These are phyloP conservation scores for Teratosphaeria viscida DNA, from an alignment of 2,329 filamentous ascomycete genomes.

Conservation along the genomic window DNA sequence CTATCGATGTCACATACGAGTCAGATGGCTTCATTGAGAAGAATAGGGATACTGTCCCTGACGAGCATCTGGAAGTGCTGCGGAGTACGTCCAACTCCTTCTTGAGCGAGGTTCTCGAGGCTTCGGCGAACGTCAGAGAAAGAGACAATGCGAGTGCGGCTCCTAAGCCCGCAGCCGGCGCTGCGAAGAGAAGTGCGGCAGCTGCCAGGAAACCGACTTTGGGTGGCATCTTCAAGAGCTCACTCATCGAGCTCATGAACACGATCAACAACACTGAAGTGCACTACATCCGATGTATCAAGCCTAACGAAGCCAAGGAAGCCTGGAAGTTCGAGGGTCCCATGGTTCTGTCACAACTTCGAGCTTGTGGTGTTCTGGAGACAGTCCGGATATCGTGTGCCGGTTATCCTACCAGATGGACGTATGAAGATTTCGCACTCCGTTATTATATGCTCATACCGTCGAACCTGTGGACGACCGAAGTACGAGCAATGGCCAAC, in stretches of 20 bases:
- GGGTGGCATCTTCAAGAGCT: constrained; percentile 97
- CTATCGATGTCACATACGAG: constrained; percentile 95
- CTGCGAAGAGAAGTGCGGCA: constrained; percentile 77
- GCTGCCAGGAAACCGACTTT: constrained; percentile 94
- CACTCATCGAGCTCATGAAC: constrained; percentile 92
- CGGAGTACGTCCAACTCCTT: constrained; percentile 76
- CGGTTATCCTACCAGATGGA: constrained; percentile 96
- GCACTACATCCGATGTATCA: constrained; percentile 98
- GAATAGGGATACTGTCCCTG: constrained; percentile 95
- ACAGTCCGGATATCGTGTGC: constrained; percentile 96
- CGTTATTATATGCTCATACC: constrained; percentile 97
- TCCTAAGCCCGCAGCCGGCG: constrained; percentile 59
- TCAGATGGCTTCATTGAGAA: constrained; percentile 99
- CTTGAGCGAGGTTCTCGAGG: constrained; percentile 71
- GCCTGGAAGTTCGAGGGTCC: constrained; percentile 97
- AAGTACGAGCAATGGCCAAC: constrained; percentile 90
- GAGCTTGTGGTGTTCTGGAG: constrained; percentile 96
- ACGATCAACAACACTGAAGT: constrained; percentile 98
- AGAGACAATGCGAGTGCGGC: constrained; percentile 58
- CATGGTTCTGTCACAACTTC: constrained; percentile 94
- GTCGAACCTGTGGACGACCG: constrained; percentile 80
- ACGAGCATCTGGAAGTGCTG: constrained; percentile 93
- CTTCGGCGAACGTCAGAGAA: constrained; percentile 76
- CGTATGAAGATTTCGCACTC: constrained; percentile 94
- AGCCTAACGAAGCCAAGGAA: constrained; percentile 93